Evolutionary conservation across 495 filamentous ascomycete species (phyloP), one percentile per base, ranked within the genome.

Genomic region (Aspergillus haitiensis): DNA sequence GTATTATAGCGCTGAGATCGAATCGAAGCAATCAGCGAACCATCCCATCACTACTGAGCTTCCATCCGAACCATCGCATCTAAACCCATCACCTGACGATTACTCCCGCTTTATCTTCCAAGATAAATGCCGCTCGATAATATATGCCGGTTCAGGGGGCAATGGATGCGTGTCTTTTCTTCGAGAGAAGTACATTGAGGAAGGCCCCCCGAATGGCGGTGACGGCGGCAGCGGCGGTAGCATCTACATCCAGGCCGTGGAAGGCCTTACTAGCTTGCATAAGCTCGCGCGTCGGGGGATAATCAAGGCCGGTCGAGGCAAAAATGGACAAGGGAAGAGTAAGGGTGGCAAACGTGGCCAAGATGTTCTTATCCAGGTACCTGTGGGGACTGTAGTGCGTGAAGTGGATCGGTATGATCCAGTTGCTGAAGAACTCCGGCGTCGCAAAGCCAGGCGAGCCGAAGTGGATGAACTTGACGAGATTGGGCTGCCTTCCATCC

Each of bases 191-290:
- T 98, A 85, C 71, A 79, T 97, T 21, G 81, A 85, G 48, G 82
- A 91, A 55, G 94, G 94, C 0, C 93, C 93, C n/a, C 80, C 94
- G n/a, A 97, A 98, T 72, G 95, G 94, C 49, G 94, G 94, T 50
- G 91, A 98, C 71, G 94, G 94, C 33, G 94, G 94, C 12, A 88
- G 82, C 52, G 94, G 94, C 47, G 94, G 94, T 16, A 93, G 87
- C 65, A 77, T 98, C 60, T 98, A 94, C 75, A 94, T 98, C 55
- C 95, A 97, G 72, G 93, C 94, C 5, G 86, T 96, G 8, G 86
- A 87, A 44, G 91, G 91, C 57, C 86, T 97, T 69, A 97, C 90
- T 1, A 94, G 90, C 59, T 75, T 98, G 54, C 92, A 98, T 72
- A 98, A 97, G 72, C 82, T 98, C 12, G 88, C 89, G 9, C 83